phyloP scores from a whole-genome alignment of 768 basidiomycete species.

The Hirschioporus abietinus region DNA sequence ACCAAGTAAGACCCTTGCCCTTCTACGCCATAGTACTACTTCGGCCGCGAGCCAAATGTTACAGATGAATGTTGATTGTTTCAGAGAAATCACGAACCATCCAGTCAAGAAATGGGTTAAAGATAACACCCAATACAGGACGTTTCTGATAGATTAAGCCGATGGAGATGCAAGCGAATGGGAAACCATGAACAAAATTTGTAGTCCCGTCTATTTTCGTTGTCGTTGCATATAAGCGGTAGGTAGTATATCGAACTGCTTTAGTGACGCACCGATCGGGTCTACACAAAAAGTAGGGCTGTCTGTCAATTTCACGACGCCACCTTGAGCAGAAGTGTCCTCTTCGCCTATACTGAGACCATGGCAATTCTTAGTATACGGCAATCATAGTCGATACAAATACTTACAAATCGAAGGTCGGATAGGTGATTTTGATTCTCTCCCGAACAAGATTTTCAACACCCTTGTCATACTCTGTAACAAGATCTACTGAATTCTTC shows the following conservation, averaged over 20 bases:
- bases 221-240: not conserved
- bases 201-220: slow-evolving; percentile 68
- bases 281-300: slow-evolving; percentile 95
- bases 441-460: slow-evolving; percentile 83
- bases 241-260: not conserved
- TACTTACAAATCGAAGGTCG: slow-evolving; percentile 77
- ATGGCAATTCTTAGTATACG: slow-evolving; percentile 7
- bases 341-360: slow-evolving; percentile 72
- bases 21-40: slow-evolving; percentile 70
- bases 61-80: slow-evolving; percentile 4
- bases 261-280: slow-evolving; percentile 64
- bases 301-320: slow-evolving; percentile 64
- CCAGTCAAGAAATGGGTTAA: slow-evolving; percentile 86
- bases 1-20: slow-evolving; percentile 78
- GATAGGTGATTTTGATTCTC: slow-evolving; percentile 61
- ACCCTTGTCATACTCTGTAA: slow-evolving; percentile 90
- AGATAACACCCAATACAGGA: slow-evolving; percentile 88
- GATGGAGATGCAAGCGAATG: slow-evolving; percentile 86
- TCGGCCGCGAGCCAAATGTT: not conserved
- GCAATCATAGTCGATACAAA: not conserved
- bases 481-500: slow-evolving; percentile 91
- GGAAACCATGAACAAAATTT: slow-evolving; percentile 83
- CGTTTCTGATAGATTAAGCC: slow-evolving; percentile 79
- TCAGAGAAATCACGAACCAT: slow-evolving; percentile 40
- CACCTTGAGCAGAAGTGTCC: slow-evolving; percentile 80